These are phyloP conservation scores for Kappamyces sp. DNA, from an alignment of 192 early-diverging fungal genomes.

Conservation along the genomic window DNA sequence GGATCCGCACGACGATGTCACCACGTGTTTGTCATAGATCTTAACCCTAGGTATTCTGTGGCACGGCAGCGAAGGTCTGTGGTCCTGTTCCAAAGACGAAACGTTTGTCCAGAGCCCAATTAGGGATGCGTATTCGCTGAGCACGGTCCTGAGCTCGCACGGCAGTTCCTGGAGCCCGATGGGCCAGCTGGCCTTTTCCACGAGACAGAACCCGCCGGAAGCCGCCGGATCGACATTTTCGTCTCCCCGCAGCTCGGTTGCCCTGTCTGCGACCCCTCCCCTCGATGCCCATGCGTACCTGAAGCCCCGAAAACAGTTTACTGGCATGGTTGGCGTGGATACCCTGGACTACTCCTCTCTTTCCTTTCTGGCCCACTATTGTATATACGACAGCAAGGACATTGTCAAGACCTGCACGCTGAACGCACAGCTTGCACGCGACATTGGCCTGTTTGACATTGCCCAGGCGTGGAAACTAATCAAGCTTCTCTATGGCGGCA, in stretches of 20 bases:
- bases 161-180: conserved; percentile 59
- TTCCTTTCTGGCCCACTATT: conserved; percentile 63
- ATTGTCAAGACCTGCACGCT: conserved; percentile 51
- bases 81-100: conserved; percentile 74
- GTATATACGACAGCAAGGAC: conserved; percentile 41
- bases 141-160: conserved; percentile 43
- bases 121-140: conserved; percentile 36
- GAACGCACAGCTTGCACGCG: conserved; percentile 58
- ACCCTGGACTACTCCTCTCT: conserved; percentile 64
- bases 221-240: conserved; percentile 17
- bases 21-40: conserved; percentile 64
- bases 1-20: conserved; percentile 61
- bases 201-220: conserved; percentile 39
- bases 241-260: not conserved
- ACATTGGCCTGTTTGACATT: conserved; percentile 51
- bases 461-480: conserved; percentile 75
- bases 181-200: conserved; percentile 60
- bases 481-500: conserved; percentile 50
- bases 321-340: conserved; percentile 37
- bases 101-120: conserved; percentile 60
- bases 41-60: conserved; percentile 55
- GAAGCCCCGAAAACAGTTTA: conserved; percentile 33
- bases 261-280: not conserved
- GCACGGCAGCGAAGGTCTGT: conserved; percentile 53
- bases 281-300: conserved; percentile 13